phyloP scores from a whole-genome alignment of 345 rosid species.

The Populus davidiana region DNA sequence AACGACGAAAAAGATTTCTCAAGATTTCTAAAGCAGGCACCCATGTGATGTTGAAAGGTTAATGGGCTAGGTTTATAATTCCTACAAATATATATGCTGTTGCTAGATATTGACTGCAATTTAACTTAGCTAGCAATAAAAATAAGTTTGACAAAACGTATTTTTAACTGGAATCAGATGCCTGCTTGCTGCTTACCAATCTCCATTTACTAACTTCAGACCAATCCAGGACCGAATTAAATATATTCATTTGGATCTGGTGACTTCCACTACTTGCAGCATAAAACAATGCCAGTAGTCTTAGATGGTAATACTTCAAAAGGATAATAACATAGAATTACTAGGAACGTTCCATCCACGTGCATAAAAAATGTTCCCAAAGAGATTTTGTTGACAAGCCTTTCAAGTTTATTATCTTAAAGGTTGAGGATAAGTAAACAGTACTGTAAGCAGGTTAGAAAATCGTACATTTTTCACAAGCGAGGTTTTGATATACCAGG shows the following conservation, averaged over 20 bases:
- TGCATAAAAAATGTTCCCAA: background rate
- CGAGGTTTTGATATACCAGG: slow-evolving; percentile 80
- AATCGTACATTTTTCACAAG: slow-evolving; percentile 61
- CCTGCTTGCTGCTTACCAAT: background rate
- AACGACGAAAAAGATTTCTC: background rate
- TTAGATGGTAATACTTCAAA: background rate
- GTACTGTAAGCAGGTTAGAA: background rate
- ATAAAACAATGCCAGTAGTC: background rate
- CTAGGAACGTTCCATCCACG: background rate
- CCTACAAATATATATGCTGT: background rate
- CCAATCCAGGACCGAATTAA: background rate
- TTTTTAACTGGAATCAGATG: background rate
- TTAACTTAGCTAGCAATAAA: background rate
- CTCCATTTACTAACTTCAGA: background rate
- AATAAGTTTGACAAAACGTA: background rate
- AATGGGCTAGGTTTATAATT: background rate
- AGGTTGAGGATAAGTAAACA: background rate
- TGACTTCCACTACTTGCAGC: background rate
- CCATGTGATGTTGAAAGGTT: background rate
- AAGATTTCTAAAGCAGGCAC: background rate
- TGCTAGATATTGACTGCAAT: background rate
- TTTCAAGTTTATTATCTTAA: background rate
- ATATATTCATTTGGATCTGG: background rate
- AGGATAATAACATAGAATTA: background rate
- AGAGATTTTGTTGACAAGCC: background rate